These are phyloP conservation scores for Xylaria sp. DNA, from an alignment of 2,329 filamentous ascomycete species.

Conservation along the genomic window DNA sequence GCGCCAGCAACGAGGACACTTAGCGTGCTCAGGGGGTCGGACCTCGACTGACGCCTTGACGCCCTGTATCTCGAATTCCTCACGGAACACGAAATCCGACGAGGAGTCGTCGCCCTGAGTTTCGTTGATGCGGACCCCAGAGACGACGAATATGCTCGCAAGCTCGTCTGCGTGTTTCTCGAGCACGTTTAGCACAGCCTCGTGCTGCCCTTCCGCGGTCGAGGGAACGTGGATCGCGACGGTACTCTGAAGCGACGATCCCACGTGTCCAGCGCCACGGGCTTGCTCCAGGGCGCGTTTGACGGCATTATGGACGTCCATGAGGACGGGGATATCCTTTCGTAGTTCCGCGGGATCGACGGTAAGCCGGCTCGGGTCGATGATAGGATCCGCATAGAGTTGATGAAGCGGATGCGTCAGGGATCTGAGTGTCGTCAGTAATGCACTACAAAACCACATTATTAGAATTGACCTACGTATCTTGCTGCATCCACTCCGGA, in stretches of 20 bases:
- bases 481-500: conserved; percentile 69
- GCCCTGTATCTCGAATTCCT: conserved; percentile 56
- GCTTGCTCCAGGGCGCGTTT: conserved; percentile 81
- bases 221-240: conserved; percentile 65
- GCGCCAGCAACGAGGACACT: conserved; percentile 91
- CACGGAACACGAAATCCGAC: conserved; percentile 48
- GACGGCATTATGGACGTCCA: conserved; percentile 70
- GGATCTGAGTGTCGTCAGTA: conserved; percentile 40
- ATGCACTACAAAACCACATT: neutral
- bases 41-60: conserved; percentile 55
- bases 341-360: conserved; percentile 54
- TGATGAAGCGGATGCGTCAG: conserved; percentile 58
- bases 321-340: conserved; percentile 59
- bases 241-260: conserved; percentile 81
- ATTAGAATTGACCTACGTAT: conserved; percentile 50
- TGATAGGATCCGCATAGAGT: conserved; percentile 57
- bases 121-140: conserved; percentile 53
- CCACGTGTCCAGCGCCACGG: conserved; percentile 75
- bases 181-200: conserved; percentile 46
- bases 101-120: conserved; percentile 42
- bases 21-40: conserved; percentile 64
- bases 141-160: conserved; percentile 69
- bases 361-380: conserved; percentile 54
- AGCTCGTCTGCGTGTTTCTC: conserved; percentile 62
- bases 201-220: conserved; percentile 26